Evolutionary conservation across 495 filamentous ascomycete species (phyloP).

Genomic region (Annulohypoxylon moriforme): DNA sequence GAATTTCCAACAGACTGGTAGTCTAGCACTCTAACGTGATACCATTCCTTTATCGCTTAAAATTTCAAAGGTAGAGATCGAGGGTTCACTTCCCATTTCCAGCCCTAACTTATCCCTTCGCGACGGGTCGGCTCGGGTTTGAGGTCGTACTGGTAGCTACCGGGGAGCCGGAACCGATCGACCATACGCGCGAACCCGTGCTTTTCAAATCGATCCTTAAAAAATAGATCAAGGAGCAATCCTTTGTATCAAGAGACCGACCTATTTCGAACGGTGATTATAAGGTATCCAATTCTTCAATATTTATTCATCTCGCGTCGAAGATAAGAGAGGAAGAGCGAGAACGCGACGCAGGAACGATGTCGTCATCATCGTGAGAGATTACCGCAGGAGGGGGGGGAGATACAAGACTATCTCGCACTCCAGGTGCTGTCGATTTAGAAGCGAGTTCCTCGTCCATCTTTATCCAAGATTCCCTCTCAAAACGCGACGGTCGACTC

Average conservation of each 20-base stretch:
- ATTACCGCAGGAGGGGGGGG: neutral
- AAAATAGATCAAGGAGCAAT: neutral
- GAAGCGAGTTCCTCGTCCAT: slow-evolving; percentile 39
- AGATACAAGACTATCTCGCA: slow-evolving; percentile 4
- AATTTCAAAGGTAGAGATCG: neutral
- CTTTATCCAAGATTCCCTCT: slow-evolving; percentile 42
- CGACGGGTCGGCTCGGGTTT: neutral
- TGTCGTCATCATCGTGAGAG: slow-evolving; percentile 7
- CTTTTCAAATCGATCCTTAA: neutral
- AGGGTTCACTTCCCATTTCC: neutral
- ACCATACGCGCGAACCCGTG: neutral
- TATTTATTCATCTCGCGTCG: neutral
- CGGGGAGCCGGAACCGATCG: neutral
- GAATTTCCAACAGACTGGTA: neutral
- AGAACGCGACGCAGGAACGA: slow-evolving; percentile 14
- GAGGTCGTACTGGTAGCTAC: neutral
- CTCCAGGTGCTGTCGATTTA: neutral
- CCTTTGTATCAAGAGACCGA: neutral
- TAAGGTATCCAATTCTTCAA: too few relatives aligned
- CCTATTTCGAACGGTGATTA: too few relatives aligned
- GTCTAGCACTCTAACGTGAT: neutral
- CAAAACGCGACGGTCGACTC: slow-evolving; percentile 22
- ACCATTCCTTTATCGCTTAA: neutral
- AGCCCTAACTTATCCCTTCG: neutral
- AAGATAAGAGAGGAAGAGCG: neutral